A percentile compares a stretch with the other conserved stretches of the same genome.
Evolutionary conservation across 2,329 filamentous ascomycete species (phyloP).

Genomic region (Trichoderma breve): DNA sequence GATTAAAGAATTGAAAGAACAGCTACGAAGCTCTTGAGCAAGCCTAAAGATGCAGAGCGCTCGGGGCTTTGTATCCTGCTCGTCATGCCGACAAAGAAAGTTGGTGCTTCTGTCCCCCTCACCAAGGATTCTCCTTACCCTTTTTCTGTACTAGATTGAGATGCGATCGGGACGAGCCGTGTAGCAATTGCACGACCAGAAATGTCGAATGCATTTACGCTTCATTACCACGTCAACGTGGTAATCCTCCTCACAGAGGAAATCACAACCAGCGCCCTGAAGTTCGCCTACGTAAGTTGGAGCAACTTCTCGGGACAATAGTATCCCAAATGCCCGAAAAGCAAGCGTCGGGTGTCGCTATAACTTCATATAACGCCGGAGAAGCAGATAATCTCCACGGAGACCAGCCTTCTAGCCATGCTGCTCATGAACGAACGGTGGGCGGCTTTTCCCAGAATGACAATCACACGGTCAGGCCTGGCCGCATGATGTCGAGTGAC

Average conservation of each 20-base stretch:
- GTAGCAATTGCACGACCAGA: not conserved
- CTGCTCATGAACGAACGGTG: not conserved
- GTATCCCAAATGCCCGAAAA: not conserved
- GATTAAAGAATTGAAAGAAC: not conserved
- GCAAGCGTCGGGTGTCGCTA: not conserved
- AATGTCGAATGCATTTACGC: not conserved
- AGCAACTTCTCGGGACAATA: not conserved
- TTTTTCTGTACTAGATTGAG: not conserved
- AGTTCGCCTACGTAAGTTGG: not conserved
- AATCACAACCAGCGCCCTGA: not conserved
- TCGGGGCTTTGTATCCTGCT: not conserved
- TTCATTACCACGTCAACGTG: not conserved
- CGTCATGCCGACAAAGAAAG: not conserved
- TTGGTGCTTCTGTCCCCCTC: not conserved
- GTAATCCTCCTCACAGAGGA: not conserved
- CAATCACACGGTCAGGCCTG: not conserved
- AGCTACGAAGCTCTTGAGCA: not conserved
- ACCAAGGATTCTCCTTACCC: not conserved
- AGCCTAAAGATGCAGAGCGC: not conserved
- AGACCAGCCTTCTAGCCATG: no score
- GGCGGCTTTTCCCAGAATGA: not conserved
- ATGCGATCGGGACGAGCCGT: not conserved
- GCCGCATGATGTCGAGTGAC: not conserved
- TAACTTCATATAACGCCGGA: not conserved
- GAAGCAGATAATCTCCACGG: not conserved